These are phyloP conservation scores for Ogataea siamensis DNA, from an alignment of 805 yeast genomes.

Conservation along the genomic window DNA sequence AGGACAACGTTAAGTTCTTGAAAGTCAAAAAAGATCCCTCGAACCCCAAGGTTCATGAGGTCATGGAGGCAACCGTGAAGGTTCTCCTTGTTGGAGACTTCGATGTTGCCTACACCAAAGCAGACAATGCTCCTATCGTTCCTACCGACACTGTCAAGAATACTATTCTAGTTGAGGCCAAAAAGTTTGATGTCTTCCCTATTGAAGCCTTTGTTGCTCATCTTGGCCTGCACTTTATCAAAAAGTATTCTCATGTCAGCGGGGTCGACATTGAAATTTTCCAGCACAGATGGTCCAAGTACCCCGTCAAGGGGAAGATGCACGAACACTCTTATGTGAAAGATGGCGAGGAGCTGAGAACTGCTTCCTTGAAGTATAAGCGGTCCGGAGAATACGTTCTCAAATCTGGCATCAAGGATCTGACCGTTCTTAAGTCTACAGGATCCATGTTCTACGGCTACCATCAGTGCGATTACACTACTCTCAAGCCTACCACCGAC, in stretches of 20 bases:
- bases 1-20: slow-evolving; percentile 87
- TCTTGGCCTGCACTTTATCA: slow-evolving; percentile 75
- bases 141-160: slow-evolving; percentile 95
- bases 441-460: slow-evolving; percentile 91
- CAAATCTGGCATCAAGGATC: slow-evolving; percentile 69
- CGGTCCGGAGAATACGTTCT: slow-evolving; percentile 55
- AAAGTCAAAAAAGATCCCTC: slow-evolving; percentile 78
- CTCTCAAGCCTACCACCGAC: slow-evolving; percentile 78
- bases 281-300: slow-evolving; percentile 79
- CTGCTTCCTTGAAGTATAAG: slow-evolving; percentile 51
- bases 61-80: slow-evolving; percentile 80
- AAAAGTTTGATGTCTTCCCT: slow-evolving; percentile 82
- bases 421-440: slow-evolving; percentile 85
- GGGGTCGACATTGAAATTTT: slow-evolving; percentile 65
- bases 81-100: slow-evolving; percentile 75
- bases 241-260: slow-evolving; percentile 72
- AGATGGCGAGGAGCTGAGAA: slow-evolving; percentile 80
- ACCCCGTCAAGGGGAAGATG: slow-evolving; percentile 66
- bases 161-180: slow-evolving; percentile 81
- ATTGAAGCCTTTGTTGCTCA: slow-evolving; percentile 87
- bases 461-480: slow-evolving; percentile 85
- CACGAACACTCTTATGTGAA: slow-evolving; percentile 84
- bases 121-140: slow-evolving; percentile 85
- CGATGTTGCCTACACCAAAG: slow-evolving; percentile 78
- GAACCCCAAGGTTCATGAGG: slow-evolving; percentile 73